Conservation (phyloP, 2,329 filamentous ascomycete species). For the Dothiorella sarmentorum region DNA sequence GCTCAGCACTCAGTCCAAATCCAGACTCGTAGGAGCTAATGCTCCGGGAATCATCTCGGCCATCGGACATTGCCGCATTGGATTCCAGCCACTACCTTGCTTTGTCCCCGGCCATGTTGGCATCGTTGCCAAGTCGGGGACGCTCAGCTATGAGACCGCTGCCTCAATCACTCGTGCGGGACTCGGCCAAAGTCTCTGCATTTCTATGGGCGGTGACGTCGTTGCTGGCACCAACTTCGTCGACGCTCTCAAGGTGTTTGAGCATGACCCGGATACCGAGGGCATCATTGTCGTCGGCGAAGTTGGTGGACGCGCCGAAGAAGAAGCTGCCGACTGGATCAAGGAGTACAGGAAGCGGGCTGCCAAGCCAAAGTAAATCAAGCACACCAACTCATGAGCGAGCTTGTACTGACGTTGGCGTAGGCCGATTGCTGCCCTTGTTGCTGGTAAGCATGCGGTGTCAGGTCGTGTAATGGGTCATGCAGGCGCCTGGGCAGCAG, state of each 20-base stretch:
- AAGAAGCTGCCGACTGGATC: constrained; percentile 73
- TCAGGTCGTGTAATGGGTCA: constrained; percentile 72
- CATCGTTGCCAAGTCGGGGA: constrained; percentile 77
- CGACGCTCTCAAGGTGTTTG: constrained; percentile 65
- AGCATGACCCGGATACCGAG: constrained; percentile 64
- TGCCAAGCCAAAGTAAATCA: constrained; percentile 59
- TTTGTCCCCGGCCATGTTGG: constrained; percentile 68
- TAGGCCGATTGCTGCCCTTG: constrained; percentile 68
- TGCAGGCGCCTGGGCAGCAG: constrained; percentile 67
- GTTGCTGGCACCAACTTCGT: constrained; percentile 71
- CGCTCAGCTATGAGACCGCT: constrained; percentile 75
- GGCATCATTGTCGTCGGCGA: constrained; percentile 72
- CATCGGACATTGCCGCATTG: constrained; percentile 65
- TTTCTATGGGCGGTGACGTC: constrained; percentile 75
- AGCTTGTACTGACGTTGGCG: constrained; percentile 17
- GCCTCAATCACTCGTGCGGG: constrained; percentile 71
- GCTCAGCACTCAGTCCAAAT: constrained; percentile 66
- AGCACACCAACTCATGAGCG: not conserved
- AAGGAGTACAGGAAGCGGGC: constrained; percentile 58
- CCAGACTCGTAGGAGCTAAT: constrained; percentile 74
- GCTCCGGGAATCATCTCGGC: constrained; percentile 77
- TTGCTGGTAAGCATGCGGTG: constrained; percentile 64
- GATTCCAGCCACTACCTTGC: constrained; percentile 72
- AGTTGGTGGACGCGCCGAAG: constrained; percentile 65
- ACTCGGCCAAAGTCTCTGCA: constrained; percentile 71